A percentile compares a stretch with the other conserved stretches of the same genome.
phyloP scores from a whole-genome alignment of 208 protist genomes.

The Crithidia fasciculata region DNA sequence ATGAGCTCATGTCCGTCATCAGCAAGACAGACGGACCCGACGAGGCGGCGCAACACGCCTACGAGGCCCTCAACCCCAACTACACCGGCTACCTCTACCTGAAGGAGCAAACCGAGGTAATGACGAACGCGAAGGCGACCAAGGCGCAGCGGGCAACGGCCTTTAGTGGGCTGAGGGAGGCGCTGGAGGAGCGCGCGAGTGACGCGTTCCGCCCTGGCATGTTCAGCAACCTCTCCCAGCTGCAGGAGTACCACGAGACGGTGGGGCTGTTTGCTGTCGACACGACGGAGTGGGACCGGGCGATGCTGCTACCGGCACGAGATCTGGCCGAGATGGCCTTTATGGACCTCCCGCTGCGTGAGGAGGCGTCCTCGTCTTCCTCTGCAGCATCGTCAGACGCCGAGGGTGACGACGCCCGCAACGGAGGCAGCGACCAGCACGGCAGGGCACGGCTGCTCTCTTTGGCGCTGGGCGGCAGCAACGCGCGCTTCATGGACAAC shows the following conservation, averaged over 20 bases:
- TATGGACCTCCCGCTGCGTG: constrained; percentile 39
- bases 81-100: constrained; percentile 48
- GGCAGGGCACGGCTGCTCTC: not conserved
- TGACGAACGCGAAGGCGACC: constrained; percentile 13
- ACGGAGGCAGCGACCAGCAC: not conserved
- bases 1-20: constrained; percentile 37
- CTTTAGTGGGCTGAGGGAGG: constrained; percentile 44
- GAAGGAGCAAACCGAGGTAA: constrained; percentile 39
- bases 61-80: constrained; percentile 64
- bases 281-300: constrained; percentile 71
- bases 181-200: constrained; percentile 38
- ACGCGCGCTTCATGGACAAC: constrained; percentile 5
- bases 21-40: constrained; percentile 35
- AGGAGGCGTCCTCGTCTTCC: constrained; percentile 16
- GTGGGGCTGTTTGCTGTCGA: constrained; percentile 66
- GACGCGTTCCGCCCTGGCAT: constrained; percentile 28
- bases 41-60: constrained; percentile 46
- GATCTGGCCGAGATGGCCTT: constrained; percentile 45
- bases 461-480: not conserved
- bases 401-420: not conserved
- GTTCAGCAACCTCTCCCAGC: constrained; percentile 41
- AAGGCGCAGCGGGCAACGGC: constrained; percentile 31
- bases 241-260: constrained; percentile 68
- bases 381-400: not conserved
- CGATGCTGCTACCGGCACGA: constrained; percentile 39